Evolutionary conservation across 352 stramenopile species (phyloP), one percentile per base, ranked within the genome.

Genomic region (Globisporangium orthogonon): DNA sequence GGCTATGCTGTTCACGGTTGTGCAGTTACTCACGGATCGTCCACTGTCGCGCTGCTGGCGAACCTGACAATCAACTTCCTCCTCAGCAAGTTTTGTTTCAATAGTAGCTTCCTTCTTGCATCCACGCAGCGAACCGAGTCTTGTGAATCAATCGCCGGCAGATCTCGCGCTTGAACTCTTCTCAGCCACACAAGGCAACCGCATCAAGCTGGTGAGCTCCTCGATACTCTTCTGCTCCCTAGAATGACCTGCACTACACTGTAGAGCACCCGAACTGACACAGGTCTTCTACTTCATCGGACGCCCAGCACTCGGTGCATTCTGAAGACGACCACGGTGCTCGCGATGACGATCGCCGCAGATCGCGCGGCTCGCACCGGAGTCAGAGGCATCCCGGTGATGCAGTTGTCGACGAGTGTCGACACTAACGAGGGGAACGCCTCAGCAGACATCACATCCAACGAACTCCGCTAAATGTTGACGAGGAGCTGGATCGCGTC

Each of bases 151-250:
- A 37, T 37, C 35, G 10, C 17, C 35, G 47, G 14, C 55, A 94
- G 86, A 97, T 65, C 68, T 98, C n/a, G 94, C 90, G 15, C 67
- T 98, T 9, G 90, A 74, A 28, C 81, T 97, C 0, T 97, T 97
- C 69, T 77, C 77, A 11, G 65, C 96, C 17, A 74, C 73, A 17
- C 69, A 80, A 35, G 80, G 82, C 51, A 91, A 86, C 61, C 75
- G 85, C 61, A 74, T 91, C 41, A 77, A 64, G 46, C 89, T 98
- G 41, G 83, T 97, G 54, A 70, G 89, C 53, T 97, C 77, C 76
- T 84, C 93, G 52, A 54, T 91, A 2, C 41, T 88, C 17, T 88
- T 92, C 44, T 97, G 87, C 63, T 73, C 97, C 29, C 47, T 96
- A 10, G 89, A 68, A 2, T 74, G 91, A 45, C 85, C 87, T 1